Evolutionary conservation across 345 rosid species (phyloP), one percentile per base, ranked within the genome.

Genomic region (Triadica sebifera): DNA sequence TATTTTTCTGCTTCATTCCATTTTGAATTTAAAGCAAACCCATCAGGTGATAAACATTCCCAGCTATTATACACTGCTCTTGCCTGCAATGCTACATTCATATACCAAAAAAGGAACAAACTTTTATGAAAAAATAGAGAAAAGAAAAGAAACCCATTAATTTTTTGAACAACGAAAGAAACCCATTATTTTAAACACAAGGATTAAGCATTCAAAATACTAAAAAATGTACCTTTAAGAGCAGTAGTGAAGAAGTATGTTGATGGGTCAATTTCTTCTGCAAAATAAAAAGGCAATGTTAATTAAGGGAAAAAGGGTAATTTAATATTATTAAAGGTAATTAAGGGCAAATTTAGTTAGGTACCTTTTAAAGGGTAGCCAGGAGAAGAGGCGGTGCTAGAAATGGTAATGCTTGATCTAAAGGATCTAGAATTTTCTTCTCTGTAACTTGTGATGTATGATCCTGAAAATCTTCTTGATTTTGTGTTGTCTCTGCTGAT

Each of bases 1-100:
- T 96, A 96, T 50, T 87, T 93, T 88, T 96, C 98, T 22, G 99
- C 99, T 78, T 96, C 98, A 69, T 84, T 90, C 99, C 99, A 96
- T 74, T 96, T 93, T 0, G 99, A 91, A 66, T 96, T 86, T 69
- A 96, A 81, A 24, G 92, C 87, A 81, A 91, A 89, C 57, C 97
- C 97, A 46, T 91, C 93, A 25, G 94, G 93, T 45, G 91, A 86
- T 57, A 65, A 78, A 77, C 94, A 88, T 25, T 93, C 98, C 88
- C 88, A 84, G 12, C 78, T 77, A 19, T 85, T 82, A 39, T 61
- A 80, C 58, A 79, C 83, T 49, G 90, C 82, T 85, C 85, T 95
- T 63, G 91, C 91, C 83, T 90, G 97, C 82, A 95, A 84, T 71
- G 94, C 99, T 95, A 86, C 85, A 45, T 56, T n/a, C 39, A 63